Conservation (phyloP, 345 rosid genomes). For the Hibiscus trionum region DNA sequence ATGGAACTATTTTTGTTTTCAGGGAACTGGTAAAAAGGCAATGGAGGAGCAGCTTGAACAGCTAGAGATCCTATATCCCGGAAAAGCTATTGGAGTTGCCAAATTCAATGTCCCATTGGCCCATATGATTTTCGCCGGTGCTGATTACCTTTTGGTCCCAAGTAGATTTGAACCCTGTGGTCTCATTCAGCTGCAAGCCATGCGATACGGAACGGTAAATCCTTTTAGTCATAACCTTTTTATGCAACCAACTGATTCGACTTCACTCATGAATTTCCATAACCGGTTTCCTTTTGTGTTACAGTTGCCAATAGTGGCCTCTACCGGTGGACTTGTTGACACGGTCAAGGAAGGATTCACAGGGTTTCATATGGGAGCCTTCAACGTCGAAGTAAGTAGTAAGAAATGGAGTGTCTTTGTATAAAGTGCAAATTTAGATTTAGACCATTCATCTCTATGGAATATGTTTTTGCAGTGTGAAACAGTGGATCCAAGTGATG, state of each 20-base stretch:
- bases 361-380: constrained; percentile 87
- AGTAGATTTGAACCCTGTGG: constrained; percentile 99
- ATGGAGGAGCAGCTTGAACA: constrained; percentile 67
- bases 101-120: constrained; percentile 78
- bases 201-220: constrained; percentile 48
- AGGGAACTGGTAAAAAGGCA: constrained; percentile 89
- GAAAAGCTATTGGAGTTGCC: constrained; percentile 68
- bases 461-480: constrained; percentile 52
- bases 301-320: constrained; percentile 81
- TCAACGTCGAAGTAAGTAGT: constrained; percentile 57
- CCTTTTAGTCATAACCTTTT: not conserved
- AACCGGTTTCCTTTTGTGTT: not conserved
- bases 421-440: not conserved
- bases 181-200: constrained; percentile 89
- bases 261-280: not conserved
- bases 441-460: not conserved
- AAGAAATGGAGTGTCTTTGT: not conserved
- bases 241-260: not conserved
- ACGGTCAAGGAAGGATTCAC: constrained; percentile 88
- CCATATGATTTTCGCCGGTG: constrained; percentile 86
- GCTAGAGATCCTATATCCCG: constrained; percentile 62
- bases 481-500: constrained; percentile 72
- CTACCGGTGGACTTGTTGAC: constrained; percentile 95
- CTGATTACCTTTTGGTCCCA: constrained; percentile 74
- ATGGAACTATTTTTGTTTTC: constrained; percentile 3